Base-by-base conservation (phyloP, 2,329 filamentous ascomycete species). In the Paracamarosporium sp. region DNA sequence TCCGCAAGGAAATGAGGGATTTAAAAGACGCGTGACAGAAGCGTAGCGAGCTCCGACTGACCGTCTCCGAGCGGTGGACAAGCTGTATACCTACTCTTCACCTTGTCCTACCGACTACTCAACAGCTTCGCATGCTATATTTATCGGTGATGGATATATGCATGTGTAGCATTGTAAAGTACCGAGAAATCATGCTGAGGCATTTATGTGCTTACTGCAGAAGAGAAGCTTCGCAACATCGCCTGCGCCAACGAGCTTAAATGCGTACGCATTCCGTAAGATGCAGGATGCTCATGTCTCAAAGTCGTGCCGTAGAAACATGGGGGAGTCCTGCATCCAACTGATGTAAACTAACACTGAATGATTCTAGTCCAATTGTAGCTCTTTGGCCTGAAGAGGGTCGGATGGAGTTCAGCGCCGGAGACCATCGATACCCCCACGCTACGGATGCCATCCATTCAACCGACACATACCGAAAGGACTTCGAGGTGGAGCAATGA, bases 361-460 rank as follows among this genome's bases (percentile, higher is more conserved):
- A 17, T 13, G 22, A 25, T 17, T 27, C 25, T 48, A 48, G 30
- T 24, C 12, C 20, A 28, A 15, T 15, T 40, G 33, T 27, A 33
- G 46, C 17, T 11, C 12, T 40, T 25, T 28, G 20, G 28, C 13
- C 31, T 12, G 17, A 24, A 35, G 13, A 15, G 22, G 12, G 2
- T 25, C n/a, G 13, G n/a, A 40, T n/a, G 35, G 47, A 50, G 47
- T 50, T 40, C 47, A 27, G 48, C 36, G 33, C 24, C 47, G 24
- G 28, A 36, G 22, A 50, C 46, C 31, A 17, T 25, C 46, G 7
- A 31, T 11, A 33, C 36, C 48, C 48, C 36, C 48, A 51, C 48
- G 48, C 48, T 41, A 51, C 36, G 27, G 47, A 43, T 31, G 36
- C 24, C 24, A 28, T 50, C 33, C 47, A 30, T 28, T 28, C 25